Percentiles rank a stretch among this genome's conserved stretches.
These are phyloP conservation scores for Colletotrichum truncatum DNA, from an alignment of 2,329 filamentous ascomycete species.

Conservation along the genomic window DNA sequence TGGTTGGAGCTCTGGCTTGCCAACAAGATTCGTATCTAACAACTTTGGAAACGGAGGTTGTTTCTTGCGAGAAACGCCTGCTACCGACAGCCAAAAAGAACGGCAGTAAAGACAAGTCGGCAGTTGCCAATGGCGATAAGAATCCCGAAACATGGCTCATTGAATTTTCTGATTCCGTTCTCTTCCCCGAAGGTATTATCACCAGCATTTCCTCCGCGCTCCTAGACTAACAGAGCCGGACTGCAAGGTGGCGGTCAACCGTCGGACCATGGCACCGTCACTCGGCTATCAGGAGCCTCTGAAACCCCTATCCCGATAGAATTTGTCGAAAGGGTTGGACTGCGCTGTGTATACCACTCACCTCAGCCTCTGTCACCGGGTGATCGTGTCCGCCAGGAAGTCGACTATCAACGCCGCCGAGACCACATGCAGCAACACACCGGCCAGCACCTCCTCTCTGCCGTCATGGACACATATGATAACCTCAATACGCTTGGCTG, in stretches of 20 bases:
- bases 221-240: not conserved
- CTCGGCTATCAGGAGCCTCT: not conserved
- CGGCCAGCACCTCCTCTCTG: slow-evolving; percentile 42
- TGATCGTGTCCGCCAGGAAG: slow-evolving; percentile 35
- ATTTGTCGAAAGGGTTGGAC: slow-evolving; percentile 37
- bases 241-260: slow-evolving; percentile 41
- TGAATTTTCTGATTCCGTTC: slow-evolving; percentile 40
- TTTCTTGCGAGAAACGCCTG: slow-evolving; percentile 38
- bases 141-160: slow-evolving; percentile 37
- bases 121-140: not conserved
- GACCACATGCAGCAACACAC: slow-evolving; percentile 46
- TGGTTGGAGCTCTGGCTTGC: slow-evolving; percentile 40
- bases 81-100: slow-evolving; percentile 19
- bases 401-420: slow-evolving; percentile 41
- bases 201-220: no score
- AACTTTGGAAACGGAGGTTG: slow-evolving; percentile 35
- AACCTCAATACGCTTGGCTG: slow-evolving; percentile 39
- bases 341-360: slow-evolving; percentile 37
- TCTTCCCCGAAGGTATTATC: slow-evolving; percentile 40
- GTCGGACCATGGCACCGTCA: slow-evolving; percentile 39
- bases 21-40: slow-evolving; percentile 38
- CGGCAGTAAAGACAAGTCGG: slow-evolving; percentile 33
- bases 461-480: slow-evolving; percentile 38
- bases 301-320: slow-evolving; percentile 32
- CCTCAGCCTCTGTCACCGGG: slow-evolving; percentile 33